phyloP scores from a whole-genome alignment of 1,139 yeast species.

The Candida tetrigidarum region DNA sequence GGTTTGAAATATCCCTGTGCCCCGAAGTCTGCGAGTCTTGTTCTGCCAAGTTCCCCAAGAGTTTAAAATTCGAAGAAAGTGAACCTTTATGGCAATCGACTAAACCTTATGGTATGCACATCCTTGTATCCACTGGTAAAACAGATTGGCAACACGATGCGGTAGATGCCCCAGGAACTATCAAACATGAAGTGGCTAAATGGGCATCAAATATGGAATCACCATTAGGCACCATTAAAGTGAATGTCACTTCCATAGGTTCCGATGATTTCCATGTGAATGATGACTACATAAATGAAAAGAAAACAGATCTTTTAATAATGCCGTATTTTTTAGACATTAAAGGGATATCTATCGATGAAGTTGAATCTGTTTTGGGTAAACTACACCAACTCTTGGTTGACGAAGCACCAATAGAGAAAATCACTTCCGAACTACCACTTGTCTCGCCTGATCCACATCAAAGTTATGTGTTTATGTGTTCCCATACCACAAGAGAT shows the following conservation, averaged over 20 bases:
- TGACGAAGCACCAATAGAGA: constrained; percentile 13
- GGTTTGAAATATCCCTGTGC: constrained; percentile 49
- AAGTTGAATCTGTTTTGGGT: constrained; percentile 50
- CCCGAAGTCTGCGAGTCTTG: constrained; percentile 55
- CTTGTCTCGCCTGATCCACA: constrained; percentile 33
- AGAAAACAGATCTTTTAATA: constrained; percentile 61
- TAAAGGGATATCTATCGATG: constrained; percentile 47
- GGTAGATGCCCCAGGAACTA: constrained; percentile 51
- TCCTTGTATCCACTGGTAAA: constrained; percentile 81
- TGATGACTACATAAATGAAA: constrained; percentile 43
- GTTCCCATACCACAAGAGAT: constrained; percentile 91
- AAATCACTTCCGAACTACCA: constrained; percentile 12
- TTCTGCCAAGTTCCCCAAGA: constrained; percentile 55
- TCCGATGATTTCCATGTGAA: constrained; percentile 39
- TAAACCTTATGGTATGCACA: constrained; percentile 68
- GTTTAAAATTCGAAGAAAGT: constrained; percentile 51
- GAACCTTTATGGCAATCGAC: constrained; percentile 72
- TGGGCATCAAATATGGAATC: constrained; percentile 46
- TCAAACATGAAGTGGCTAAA: constrained; percentile 51
- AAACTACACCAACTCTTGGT: constrained; percentile 48
- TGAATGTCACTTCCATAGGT: constrained; percentile 56
- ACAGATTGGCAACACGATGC: constrained; percentile 88
- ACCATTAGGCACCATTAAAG: constrained; percentile 41
- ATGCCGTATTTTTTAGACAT: constrained; percentile 85
- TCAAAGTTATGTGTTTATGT: constrained; percentile 68